A percentile compares a stretch with the other conserved stretches of the same genome.
phyloP scores from a whole-genome alignment of 805 yeast species.

The Candida ipomoeae region DNA sequence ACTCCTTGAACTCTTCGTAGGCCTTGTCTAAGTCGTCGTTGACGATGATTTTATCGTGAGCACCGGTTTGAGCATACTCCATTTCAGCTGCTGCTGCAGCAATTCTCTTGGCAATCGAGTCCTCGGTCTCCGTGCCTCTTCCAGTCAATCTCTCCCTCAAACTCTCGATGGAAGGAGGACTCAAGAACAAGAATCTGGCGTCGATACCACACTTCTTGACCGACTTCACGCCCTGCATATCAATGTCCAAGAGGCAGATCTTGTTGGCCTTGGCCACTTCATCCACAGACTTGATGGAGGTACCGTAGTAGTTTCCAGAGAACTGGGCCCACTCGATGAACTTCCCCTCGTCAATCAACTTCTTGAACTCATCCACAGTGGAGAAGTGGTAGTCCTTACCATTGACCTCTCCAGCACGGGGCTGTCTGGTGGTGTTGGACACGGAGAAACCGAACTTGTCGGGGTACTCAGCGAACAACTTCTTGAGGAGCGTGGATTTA shows the following conservation, averaged over 20 bases:
- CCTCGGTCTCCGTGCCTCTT: constrained; percentile 94
- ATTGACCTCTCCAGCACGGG: constrained; percentile 86
- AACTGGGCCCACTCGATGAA: constrained; percentile 98
- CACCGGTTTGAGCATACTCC: constrained; percentile 86
- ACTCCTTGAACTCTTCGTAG: constrained; percentile 72
- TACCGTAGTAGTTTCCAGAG: constrained; percentile 96
- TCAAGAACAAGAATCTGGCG: constrained; percentile 80
- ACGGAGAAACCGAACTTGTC: constrained; percentile 89
- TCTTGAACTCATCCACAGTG: constrained; percentile 73
- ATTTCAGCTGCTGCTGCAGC: constrained; percentile 84
- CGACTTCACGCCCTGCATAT: constrained; percentile 97
- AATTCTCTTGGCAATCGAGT: constrained; percentile 77
- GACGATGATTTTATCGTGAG: constrained; percentile 84
- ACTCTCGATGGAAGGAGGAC: constrained; percentile 88
- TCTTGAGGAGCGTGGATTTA: constrained; percentile 88
- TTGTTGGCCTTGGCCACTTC: constrained; percentile 61
- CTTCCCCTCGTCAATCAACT: constrained; percentile 64
- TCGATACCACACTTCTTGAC: constrained; percentile 79
- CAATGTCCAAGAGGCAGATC: constrained; percentile 91
- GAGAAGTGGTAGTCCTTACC: constrained; percentile 89
- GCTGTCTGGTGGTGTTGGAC: constrained; percentile 86
- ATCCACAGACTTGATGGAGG: constrained; percentile 80
- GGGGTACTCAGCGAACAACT: constrained; percentile 86
- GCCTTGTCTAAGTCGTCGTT: constrained; percentile 92
- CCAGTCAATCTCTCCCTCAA: constrained; percentile 70